Evolutionary conservation across 2,329 filamentous ascomycete genomes (phyloP).

Genomic region (Geosmithia flava): DNA sequence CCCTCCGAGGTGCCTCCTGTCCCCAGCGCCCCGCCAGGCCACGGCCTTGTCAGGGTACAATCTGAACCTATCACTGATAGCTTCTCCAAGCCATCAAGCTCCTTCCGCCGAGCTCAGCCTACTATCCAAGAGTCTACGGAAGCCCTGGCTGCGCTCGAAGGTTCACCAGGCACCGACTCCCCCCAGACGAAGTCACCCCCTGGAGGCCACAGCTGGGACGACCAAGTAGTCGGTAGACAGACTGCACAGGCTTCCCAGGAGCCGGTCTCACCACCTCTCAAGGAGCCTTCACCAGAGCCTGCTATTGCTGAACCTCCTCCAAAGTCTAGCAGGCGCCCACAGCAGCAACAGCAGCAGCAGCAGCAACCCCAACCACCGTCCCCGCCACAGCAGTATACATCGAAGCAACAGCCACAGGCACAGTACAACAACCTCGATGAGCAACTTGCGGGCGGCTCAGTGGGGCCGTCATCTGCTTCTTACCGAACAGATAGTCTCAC

Average conservation of each 20-base stretch:
- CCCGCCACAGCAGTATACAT: slow-evolving; percentile 11
- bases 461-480: slow-evolving; percentile 55
- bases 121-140: slow-evolving; percentile 29
- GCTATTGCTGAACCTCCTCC: slow-evolving; percentile 28
- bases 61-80: slow-evolving; percentile 49
- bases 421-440: slow-evolving; percentile 12
- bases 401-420: slow-evolving; percentile 9
- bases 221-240: slow-evolving; percentile 15
- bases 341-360: slow-evolving; percentile 7
- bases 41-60: slow-evolving; percentile 48
- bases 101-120: slow-evolving; percentile 30
- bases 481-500: slow-evolving; percentile 64
- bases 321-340: slow-evolving; percentile 26
- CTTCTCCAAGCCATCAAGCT: slow-evolving; percentile 45
- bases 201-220: slow-evolving; percentile 25
- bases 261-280: background rate
- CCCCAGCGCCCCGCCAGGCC: slow-evolving; percentile 32
- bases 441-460: slow-evolving; percentile 29
- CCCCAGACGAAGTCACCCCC: slow-evolving; percentile 33
- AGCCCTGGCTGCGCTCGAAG: slow-evolving; percentile 34
- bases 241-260: background rate
- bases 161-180: slow-evolving; percentile 15
- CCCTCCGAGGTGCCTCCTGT: slow-evolving; percentile 17
- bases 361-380: background rate
- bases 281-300: slow-evolving; percentile 13